Percentiles rank a stretch among this genome's conserved stretches.
Evolutionary conservation across 805 yeast species (phyloP).

Genomic region (Barnettozyma wickerhamii): DNA sequence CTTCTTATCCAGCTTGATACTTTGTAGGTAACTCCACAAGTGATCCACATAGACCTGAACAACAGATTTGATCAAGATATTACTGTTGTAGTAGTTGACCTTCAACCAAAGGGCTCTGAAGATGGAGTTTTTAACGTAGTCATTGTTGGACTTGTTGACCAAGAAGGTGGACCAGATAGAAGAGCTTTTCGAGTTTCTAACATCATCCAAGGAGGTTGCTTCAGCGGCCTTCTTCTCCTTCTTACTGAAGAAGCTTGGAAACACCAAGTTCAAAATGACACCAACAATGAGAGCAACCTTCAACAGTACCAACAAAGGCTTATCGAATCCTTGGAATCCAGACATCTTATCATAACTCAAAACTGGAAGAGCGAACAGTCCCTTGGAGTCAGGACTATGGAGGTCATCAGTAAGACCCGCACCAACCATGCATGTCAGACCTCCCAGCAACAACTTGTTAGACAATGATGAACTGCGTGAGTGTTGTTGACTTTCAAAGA

Average conservation of each 20-base stretch:
- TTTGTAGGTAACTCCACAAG: conserved; percentile 25
- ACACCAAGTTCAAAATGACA: conserved; percentile 25
- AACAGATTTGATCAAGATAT: conserved; percentile 16
- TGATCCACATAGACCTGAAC: conserved; percentile 22
- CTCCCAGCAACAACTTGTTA: conserved; percentile 54
- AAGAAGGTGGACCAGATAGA: conserved; percentile 18
- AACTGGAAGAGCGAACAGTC: conserved; percentile 46
- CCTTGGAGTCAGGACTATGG: conserved; percentile 37
- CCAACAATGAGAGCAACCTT: conserved; percentile 25
- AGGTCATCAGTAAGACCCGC: conserved; percentile 53
- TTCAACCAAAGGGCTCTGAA: conserved; percentile 24
- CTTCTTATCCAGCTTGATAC: conserved; percentile 16
- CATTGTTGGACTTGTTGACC: conserved; percentile 16
- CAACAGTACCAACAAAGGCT: conserved; percentile 26
- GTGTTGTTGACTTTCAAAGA: conserved; percentile 4
- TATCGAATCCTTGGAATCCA: conserved; percentile 23
- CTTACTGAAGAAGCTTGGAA: conserved; percentile 18
- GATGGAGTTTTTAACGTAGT: conserved; percentile 23
- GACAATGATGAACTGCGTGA: conserved; percentile 20
- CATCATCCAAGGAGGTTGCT: conserved; percentile 14
- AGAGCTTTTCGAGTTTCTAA: conserved; percentile 17
- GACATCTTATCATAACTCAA: conserved; percentile 27
- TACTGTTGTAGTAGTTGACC: conserved; percentile 16
- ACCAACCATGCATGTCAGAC: conserved; percentile 62
- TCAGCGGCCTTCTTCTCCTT: conserved; percentile 3